Percentiles rank a stretch among this genome's conserved stretches.
Conservation (phyloP, 345 rosid species). For the Passiflora organensis region DNA sequence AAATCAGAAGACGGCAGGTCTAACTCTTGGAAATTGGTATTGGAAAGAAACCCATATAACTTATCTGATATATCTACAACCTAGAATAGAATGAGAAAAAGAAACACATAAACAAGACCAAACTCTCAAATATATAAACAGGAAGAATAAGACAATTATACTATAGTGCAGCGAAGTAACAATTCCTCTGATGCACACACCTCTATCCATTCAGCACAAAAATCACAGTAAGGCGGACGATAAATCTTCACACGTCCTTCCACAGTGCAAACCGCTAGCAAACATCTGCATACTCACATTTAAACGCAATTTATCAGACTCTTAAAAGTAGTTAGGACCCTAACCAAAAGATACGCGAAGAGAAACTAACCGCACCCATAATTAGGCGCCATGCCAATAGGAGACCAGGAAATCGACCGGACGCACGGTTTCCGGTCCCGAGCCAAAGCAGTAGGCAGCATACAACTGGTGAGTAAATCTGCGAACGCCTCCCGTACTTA, state of each 20-base stretch:
- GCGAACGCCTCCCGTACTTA: slow-evolving; percentile 3
- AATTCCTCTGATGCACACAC: slow-evolving; percentile 31
- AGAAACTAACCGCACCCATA: no score
- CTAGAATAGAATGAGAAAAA: slow-evolving; percentile 25
- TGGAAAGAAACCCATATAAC: slow-evolving; percentile 48
- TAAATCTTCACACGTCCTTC: slow-evolving; percentile 85
- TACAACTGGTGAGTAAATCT: slow-evolving; percentile 58
- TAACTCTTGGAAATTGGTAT: slow-evolving; percentile 40
- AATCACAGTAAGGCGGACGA: slow-evolving; percentile 74
- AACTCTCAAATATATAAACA: neutral
- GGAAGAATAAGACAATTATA: neutral
- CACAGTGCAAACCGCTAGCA: slow-evolving; percentile 76
- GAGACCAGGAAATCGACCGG: slow-evolving; percentile 90
- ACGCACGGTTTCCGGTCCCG: slow-evolving; percentile 65
- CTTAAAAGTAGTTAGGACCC: slow-evolving; percentile 2
- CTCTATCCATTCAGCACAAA: slow-evolving; percentile 92
- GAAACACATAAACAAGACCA: neutral
- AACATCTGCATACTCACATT: slow-evolving; percentile 46
- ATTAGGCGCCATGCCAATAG: slow-evolving; percentile 80
- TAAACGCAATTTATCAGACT: neutral
- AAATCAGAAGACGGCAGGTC: slow-evolving; percentile 26
- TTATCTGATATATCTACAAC: slow-evolving; percentile 59
- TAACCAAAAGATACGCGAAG: no score
- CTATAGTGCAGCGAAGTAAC: neutral
- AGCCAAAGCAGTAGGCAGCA: slow-evolving; percentile 60